Percentiles rank a stretch among this genome's conserved stretches.
These are phyloP conservation scores for Rosa lucieae DNA, from an alignment of 306 rosid genomes.

Conservation along the genomic window DNA sequence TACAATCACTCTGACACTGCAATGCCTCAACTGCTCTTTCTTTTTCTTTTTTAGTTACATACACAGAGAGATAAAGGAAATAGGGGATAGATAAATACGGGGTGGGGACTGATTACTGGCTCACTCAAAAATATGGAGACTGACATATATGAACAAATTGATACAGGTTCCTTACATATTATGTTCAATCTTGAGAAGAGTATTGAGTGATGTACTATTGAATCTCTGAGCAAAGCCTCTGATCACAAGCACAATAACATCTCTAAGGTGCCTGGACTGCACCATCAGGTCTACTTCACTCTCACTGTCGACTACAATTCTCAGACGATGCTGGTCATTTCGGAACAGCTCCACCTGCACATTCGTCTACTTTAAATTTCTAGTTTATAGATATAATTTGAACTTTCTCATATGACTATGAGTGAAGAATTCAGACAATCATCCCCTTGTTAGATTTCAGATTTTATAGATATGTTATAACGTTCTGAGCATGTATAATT, in stretches of 20 bases:
- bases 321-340: slow-evolving; percentile 86
- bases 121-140: no score
- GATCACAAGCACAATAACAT: slow-evolving; percentile 83
- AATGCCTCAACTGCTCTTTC: no score
- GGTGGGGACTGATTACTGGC: no score
- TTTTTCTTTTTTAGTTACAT: no score
- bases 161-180: slow-evolving; percentile 16
- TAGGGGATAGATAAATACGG: no score
- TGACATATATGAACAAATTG: background rate
- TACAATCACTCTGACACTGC: no score
- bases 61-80: no score
- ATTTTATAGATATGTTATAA: background rate
- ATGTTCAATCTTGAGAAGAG: slow-evolving; percentile 94
- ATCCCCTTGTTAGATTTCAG: background rate
- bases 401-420: background rate
- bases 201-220: slow-evolving; percentile 93
- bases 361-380: slow-evolving; percentile 10
- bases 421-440: background rate
- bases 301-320: slow-evolving; percentile 80
- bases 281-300: slow-evolving; percentile 89
- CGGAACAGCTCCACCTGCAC: slow-evolving; percentile 89
- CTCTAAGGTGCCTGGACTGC: slow-evolving; percentile 92
- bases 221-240: slow-evolving; percentile 96
- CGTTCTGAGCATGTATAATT: background rate
- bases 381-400: background rate